Percentiles rank a stretch among this genome's conserved stretches.
phyloP scores from a whole-genome alignment of 768 basidiomycete genomes.

The Rubroboletus satanas region DNA sequence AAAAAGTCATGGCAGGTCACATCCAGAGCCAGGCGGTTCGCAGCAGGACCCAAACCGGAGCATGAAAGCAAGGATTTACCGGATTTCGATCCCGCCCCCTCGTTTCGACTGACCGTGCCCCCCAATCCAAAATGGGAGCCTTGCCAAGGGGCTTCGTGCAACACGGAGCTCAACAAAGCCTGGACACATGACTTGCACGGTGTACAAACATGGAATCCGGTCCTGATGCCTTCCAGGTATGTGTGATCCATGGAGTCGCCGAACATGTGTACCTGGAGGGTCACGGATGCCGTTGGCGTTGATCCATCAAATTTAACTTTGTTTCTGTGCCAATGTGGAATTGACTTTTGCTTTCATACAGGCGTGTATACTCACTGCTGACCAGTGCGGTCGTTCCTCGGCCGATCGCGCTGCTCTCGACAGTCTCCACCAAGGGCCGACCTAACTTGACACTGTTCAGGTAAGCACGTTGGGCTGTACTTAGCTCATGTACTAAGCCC shows the following conservation, averaged over 20 bases:
- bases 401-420: slow-evolving; percentile 59
- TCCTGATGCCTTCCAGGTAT: slow-evolving; percentile 30
- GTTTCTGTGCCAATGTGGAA: slow-evolving; percentile 12
- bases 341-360: slow-evolving; percentile 23
- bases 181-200: slow-evolving; percentile 34
- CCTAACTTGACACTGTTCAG: slow-evolving; percentile 69
- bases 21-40: slow-evolving; percentile 1
- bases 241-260: slow-evolving; percentile 8
- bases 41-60: background rate
- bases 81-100: slow-evolving; percentile 19
- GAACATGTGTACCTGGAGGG: slow-evolving; percentile 1
- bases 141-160: slow-evolving; percentile 35
- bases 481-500: slow-evolving; percentile 9
- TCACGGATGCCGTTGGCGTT: background rate
- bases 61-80: slow-evolving; percentile 9
- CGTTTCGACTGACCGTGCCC: slow-evolving; percentile 35
- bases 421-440: slow-evolving; percentile 45
- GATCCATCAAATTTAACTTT: slow-evolving; percentile 16
- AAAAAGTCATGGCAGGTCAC: background rate
- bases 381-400: slow-evolving; percentile 60
- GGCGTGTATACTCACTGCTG: slow-evolving; percentile 46
- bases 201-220: slow-evolving; percentile 42
- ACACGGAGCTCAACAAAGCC: slow-evolving; percentile 17
- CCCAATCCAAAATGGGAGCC: slow-evolving; percentile 43
- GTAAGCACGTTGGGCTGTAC: slow-evolving; percentile 30